These are phyloP conservation scores for Eucalyptus dawsonii DNA, from an alignment of 345 rosid species.

Conservation along the genomic window DNA sequence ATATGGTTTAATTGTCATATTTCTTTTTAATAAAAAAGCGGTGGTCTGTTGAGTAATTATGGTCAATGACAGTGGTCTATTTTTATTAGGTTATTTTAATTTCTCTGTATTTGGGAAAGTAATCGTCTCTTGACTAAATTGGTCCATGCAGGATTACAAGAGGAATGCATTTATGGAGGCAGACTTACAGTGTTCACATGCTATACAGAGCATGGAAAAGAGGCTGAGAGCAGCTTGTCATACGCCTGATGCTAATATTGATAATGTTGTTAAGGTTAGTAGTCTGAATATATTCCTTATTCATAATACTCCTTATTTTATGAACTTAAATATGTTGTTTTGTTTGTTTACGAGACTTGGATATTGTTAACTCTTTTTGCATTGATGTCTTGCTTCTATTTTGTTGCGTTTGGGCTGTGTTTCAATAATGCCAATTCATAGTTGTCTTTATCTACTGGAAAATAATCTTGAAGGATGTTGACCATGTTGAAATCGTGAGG, in stretches of 20 bases:
- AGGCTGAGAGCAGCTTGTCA: conserved; percentile 89
- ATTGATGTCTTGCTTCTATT: not conserved
- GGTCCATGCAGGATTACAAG: conserved; percentile 57
- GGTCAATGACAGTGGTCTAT: not conserved
- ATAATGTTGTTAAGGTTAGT: conserved; percentile 67
- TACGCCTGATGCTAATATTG: conserved; percentile 69
- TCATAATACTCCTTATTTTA: not conserved
- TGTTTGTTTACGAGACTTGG: not conserved
- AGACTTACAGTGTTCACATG: conserved; percentile 57
- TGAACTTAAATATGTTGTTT: not conserved
- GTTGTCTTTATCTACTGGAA: not conserved
- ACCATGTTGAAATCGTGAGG: not conserved
- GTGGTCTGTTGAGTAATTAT: not conserved
- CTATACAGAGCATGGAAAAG: conserved; percentile 84
- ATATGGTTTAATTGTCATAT: not conserved
- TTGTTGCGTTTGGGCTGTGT: not conserved
- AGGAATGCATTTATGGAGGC: conserved; percentile 85
- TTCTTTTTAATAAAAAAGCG: not conserved
- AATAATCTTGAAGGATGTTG: not conserved
- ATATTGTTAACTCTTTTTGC: not conserved
- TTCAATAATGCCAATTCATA: not conserved
- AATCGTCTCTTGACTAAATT: not conserved
- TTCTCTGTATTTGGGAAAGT: not conserved
- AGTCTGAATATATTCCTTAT: not conserved
- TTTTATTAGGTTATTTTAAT: not conserved